These are phyloP conservation scores for Plasmodium relictum DNA, from an alignment of 169 alveolate species.

Conservation along the genomic window DNA sequence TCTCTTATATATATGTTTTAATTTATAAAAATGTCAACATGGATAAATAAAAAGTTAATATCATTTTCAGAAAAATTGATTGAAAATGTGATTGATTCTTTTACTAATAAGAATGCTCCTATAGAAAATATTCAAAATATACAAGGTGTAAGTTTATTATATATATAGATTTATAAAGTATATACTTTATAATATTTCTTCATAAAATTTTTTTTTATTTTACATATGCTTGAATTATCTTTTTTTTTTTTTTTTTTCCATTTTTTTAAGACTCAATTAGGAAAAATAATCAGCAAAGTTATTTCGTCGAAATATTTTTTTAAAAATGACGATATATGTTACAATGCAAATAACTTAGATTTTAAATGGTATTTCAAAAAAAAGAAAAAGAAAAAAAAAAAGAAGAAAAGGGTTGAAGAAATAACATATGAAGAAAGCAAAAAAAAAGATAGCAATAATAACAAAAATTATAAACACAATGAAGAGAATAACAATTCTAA, in stretches of 20 bases:
- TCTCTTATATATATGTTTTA: neutral
- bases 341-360: constrained; percentile 46
- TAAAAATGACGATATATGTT: constrained; percentile 75
- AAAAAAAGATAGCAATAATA: neutral
- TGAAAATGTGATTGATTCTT: constrained; percentile 77
- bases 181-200: neutral
- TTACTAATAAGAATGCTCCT: constrained; percentile 52
- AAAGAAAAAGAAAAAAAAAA: constrained; percentile 7
- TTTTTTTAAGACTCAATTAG: constrained; percentile 46
- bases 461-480: neutral
- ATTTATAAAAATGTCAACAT: constrained; percentile 70
- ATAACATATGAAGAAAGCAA: neutral
- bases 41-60: constrained; percentile 76
- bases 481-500: neutral
- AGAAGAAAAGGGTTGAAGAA: constrained; percentile 7
- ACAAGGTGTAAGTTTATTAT: constrained; percentile 46
- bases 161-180: neutral
- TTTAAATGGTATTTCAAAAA: constrained; percentile 42
- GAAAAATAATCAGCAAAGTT: constrained; percentile 74
- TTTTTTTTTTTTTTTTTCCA: neutral
- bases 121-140: constrained; percentile 70
- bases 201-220: neutral
- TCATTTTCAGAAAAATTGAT: constrained; percentile 72
- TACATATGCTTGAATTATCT: neutral
- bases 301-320: constrained; percentile 71